phyloP scores from a whole-genome alignment of 257 asterid species.

The Verbascum thapsus region DNA sequence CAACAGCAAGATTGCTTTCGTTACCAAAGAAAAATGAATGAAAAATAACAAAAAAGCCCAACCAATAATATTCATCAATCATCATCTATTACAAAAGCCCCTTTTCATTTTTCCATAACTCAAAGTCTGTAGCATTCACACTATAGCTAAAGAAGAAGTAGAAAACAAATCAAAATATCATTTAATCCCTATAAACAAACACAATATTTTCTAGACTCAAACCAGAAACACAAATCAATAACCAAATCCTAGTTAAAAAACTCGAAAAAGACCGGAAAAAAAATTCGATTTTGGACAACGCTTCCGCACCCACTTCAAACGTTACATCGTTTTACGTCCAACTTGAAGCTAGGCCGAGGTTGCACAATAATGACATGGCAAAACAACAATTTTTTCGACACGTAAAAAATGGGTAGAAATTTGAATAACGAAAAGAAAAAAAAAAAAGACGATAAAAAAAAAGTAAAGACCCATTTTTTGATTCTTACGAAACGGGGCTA shows the following conservation, averaged over 20 bases:
- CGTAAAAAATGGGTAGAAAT: conserved; percentile 57
- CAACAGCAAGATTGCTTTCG: conserved; percentile 47
- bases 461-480: conserved; percentile 25
- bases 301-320: conserved; percentile 74
- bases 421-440: conserved; percentile 18
- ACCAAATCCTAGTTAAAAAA: conserved; percentile 37
- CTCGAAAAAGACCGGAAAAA: conserved; percentile 16
- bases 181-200: conserved; percentile 52
- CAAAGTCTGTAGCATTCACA: conserved; percentile 59
- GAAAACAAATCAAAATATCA: conserved; percentile 35
- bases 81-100: conserved; percentile 54
- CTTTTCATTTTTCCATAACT: conserved; percentile 38
- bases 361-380: conserved; percentile 57
- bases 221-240: conserved; percentile 26
- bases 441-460: conserved; percentile 7
- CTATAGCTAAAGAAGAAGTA: conserved; percentile 33
- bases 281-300: conserved; percentile 56
- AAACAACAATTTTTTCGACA: too few species aligned
- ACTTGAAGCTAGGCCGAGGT: conserved; percentile 89
- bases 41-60: conserved; percentile 35
- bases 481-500: conserved; percentile 37
- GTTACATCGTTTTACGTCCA: conserved; percentile 37
- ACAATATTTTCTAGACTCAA: conserved; percentile 41
- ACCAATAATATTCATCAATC: conserved; percentile 45
- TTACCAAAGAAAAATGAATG: conserved; percentile 37